Conservation (phyloP, 2,329 filamentous ascomycete species). For the Gaeumannomyces sp. region DNA sequence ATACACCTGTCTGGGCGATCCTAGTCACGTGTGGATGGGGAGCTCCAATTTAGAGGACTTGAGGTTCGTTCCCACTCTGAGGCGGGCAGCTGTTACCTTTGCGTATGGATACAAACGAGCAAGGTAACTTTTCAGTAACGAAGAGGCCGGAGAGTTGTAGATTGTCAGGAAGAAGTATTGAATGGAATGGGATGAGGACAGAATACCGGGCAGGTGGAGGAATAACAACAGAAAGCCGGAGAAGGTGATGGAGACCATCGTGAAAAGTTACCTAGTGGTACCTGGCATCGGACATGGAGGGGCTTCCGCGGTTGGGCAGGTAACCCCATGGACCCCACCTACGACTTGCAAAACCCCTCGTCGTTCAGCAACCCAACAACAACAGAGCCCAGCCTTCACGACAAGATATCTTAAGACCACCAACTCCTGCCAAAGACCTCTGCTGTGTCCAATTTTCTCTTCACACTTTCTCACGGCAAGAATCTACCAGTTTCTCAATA, state of each 20-base stretch:
- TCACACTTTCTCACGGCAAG: neutral
- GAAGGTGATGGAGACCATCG: neutral
- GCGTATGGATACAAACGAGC: neutral
- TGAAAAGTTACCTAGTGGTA: neutral
- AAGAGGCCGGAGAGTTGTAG: neutral
- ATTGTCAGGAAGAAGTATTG: neutral
- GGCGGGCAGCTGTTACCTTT: no score
- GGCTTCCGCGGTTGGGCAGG: neutral
- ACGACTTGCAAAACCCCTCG: neutral
- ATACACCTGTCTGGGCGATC: neutral
- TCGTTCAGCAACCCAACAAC: conserved; percentile 2
- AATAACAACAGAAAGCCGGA: neutral
- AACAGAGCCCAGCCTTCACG: neutral
- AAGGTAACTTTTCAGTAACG: neutral
- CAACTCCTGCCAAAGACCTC: neutral
- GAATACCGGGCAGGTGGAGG: no score
- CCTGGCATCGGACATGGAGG: neutral
- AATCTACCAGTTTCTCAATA: neutral
- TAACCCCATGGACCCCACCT: conserved; percentile 1
- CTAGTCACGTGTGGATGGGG: neutral
- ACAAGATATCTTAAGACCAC: neutral
- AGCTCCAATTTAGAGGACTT: no score
- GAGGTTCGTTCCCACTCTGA: neutral
- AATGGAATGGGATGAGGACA: neutral
- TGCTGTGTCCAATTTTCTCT: neutral